Evolutionary conservation across 139 green algal genomes (phyloP), one percentile per base, ranked within the genome.

Genomic region (Chlamydomonas asymmetrica): DNA sequence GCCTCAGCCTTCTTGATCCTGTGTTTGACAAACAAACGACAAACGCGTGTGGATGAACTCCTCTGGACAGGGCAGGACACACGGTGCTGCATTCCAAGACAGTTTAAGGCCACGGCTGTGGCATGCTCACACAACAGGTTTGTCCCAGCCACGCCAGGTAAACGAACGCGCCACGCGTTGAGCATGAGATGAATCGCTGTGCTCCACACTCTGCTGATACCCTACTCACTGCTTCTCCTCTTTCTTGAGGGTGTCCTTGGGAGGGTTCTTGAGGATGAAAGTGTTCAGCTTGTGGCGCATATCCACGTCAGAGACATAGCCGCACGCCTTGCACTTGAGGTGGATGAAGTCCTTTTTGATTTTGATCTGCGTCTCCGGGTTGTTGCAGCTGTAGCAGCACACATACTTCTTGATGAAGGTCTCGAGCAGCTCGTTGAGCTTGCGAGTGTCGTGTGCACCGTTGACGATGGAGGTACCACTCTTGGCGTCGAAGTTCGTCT

Each of bases 371-470:
- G 96, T 99, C 86, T 99, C 96, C 9, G 96, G 96, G 75, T 99
- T 99, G 76, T 94, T 93, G 79, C 96, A 99, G 59, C 81, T 89
- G 78, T 98, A 98, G 90, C 96, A 99, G 86, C 98, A 95, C 50
- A 99, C 96, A 70, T 97, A 99, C 78, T 94, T 94, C 82, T 99
- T 99, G 87, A 99, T 99, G 81, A 99, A 99, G 4, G 77, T 84
- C 86, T 99, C 96, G 25, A 98, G 82, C 34, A 97, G 81, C 79
- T 98, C 89, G 0, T 76, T 76, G 32, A 99, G 91, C 81, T 92
- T 92, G 27, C 66, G 45, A 20, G 78, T 64, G 64, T 93, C 88
- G 48, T 91, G 86, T 0, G 86, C 82, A 7, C 96, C 96, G 74
- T 99, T 99, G 35, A 99, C 95, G 56, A 98, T 99, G 27, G 82